These are phyloP conservation scores for Iberis pinnata DNA, from an alignment of 345 rosid species.

Conservation along the genomic window DNA sequence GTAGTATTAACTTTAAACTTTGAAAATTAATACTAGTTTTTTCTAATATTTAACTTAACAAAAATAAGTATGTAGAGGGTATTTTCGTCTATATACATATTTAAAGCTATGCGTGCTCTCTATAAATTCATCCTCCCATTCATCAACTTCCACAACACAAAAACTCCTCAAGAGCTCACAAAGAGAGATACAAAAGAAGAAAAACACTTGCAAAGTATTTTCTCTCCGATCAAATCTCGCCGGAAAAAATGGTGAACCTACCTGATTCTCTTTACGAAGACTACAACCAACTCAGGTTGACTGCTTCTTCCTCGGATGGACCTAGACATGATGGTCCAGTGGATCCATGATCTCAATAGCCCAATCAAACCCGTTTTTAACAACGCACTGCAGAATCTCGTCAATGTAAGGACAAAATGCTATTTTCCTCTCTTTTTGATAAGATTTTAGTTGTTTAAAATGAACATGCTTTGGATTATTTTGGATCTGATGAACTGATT, in stretches of 20 bases:
- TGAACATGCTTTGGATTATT: neutral
- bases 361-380: neutral
- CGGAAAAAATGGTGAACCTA: slow-evolving; percentile 12
- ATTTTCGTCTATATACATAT: too few relatives aligned
- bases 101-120: too few relatives aligned
- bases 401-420: slow-evolving; percentile 18
- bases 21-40: too few relatives aligned
- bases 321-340: neutral
- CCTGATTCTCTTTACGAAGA: slow-evolving; percentile 27
- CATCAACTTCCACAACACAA: slow-evolving; percentile 13
- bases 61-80: too few relatives aligned
- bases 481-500: neutral
- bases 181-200: neutral
- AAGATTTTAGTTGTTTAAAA: neutral
- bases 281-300: neutral
- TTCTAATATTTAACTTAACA: too few relatives aligned
- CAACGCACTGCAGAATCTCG: slow-evolving; percentile 28
- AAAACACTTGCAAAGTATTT: too few relatives aligned
- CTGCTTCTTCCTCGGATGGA: neutral
- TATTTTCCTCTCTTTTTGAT: neutral
- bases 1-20: too few relatives aligned
- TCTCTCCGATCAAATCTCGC: too few relatives aligned
- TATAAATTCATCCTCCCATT: too few relatives aligned
- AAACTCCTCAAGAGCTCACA: neutral
- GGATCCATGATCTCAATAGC: slow-evolving; percentile 28